phyloP scores from a whole-genome alignment of 805 yeast species.

The Metschnikowia sp. region DNA sequence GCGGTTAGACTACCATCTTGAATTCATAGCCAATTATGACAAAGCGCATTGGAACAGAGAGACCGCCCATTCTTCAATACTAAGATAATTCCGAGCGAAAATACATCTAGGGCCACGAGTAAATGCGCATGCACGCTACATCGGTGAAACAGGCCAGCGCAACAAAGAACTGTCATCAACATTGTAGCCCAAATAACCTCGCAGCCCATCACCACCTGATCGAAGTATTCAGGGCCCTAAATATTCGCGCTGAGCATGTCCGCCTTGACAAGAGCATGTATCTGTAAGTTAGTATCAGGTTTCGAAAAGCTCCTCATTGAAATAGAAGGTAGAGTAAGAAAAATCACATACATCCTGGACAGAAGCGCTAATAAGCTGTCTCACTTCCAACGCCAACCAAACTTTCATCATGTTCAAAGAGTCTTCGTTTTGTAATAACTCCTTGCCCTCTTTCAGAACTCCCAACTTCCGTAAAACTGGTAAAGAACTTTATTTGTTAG shows the following conservation, averaged over 20 bases:
- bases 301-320: neutral
- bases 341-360: slow-evolving; percentile 65
- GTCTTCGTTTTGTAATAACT: slow-evolving; percentile 52
- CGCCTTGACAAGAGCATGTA: slow-evolving; percentile 41
- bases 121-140: neutral
- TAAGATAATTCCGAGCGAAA: too few relatives aligned
- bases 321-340: neutral
- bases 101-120: neutral
- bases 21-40: too few relatives aligned
- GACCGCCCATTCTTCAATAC: too few relatives aligned
- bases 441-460: slow-evolving; percentile 59
- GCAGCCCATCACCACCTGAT: too few relatives aligned
- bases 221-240: slow-evolving; percentile 9
- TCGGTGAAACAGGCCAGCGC: neutral
- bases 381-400: slow-evolving; percentile 85
- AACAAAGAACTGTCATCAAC: neutral
- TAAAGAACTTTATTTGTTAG: slow-evolving; percentile 51
- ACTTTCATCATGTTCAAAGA: slow-evolving; percentile 81
- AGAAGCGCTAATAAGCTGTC: slow-evolving; percentile 81
- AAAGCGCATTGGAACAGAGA: too few relatives aligned
- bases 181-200: too few relatives aligned
- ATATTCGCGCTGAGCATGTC: slow-evolving; percentile 46
- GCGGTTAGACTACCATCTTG: too few relatives aligned
- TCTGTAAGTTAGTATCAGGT: slow-evolving; percentile 25
- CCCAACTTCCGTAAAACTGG: slow-evolving; percentile 85